phyloP scores from a whole-genome alignment of 805 yeast species.

The Candida succiphila region DNA sequence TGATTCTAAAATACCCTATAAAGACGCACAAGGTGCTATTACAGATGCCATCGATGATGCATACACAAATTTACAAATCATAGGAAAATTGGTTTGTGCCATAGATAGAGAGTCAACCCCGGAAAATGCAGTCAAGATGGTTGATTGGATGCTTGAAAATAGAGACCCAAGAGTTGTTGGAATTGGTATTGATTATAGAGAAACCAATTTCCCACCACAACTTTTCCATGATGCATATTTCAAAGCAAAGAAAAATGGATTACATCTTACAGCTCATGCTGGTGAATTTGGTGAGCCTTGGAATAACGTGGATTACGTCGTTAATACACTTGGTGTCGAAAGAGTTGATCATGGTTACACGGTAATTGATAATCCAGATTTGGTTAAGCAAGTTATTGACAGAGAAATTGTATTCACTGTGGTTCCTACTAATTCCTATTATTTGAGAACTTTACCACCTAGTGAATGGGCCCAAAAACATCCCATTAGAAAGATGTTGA shows the following conservation, averaged over 20 bases:
- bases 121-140: slow-evolving; percentile 16
- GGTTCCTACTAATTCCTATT: slow-evolving; percentile 23
- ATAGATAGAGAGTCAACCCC: slow-evolving; percentile 19
- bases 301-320: slow-evolving; percentile 17
- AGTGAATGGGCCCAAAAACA: slow-evolving; percentile 21
- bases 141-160: slow-evolving; percentile 19
- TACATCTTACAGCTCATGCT: slow-evolving; percentile 20
- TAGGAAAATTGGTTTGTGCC: slow-evolving; percentile 17
- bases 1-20: slow-evolving; percentile 17
- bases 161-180: slow-evolving; percentile 15
- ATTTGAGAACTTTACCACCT: slow-evolving; percentile 15
- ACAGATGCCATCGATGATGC: slow-evolving; percentile 15
- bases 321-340: slow-evolving; percentile 14
- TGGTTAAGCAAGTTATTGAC: slow-evolving; percentile 14
- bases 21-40: slow-evolving; percentile 18
- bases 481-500: slow-evolving; percentile 20
- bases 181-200: slow-evolving; percentile 23
- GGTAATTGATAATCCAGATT: slow-evolving; percentile 15
- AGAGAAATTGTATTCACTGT: slow-evolving; percentile 16
- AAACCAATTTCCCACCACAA: slow-evolving; percentile 19
- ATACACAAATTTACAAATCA: slow-evolving; percentile 11
- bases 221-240: slow-evolving; percentile 17
- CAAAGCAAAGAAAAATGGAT: slow-evolving; percentile 14
- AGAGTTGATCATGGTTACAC: slow-evolving; percentile 23
- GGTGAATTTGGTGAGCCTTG: slow-evolving; percentile 22